Percentiles rank a stretch among this genome's conserved stretches.
phyloP scores from a whole-genome alignment of 2,329 filamentous ascomycete genomes.

The Colletotrichum tabaci region DNA sequence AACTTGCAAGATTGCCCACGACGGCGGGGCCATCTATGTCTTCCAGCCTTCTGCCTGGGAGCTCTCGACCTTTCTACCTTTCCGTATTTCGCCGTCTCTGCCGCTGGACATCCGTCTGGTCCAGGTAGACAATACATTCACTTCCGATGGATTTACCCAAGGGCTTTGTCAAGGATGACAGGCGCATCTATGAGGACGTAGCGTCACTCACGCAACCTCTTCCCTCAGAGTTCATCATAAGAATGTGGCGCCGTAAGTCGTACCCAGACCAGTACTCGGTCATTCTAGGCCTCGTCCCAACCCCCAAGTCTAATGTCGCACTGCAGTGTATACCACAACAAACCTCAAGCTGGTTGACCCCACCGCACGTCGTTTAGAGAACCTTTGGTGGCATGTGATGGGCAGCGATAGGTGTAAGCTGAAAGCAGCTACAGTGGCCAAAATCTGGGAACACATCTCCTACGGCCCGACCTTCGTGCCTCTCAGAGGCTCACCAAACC shows the following conservation, averaged over 20 bases:
- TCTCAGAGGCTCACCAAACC: slow-evolving; percentile 66
- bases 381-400: slow-evolving; percentile 78
- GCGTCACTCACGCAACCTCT: slow-evolving; percentile 40
- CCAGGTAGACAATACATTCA: slow-evolving; percentile 32
- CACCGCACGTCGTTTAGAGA: slow-evolving; percentile 74
- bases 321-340: slow-evolving; percentile 72
- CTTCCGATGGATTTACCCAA: slow-evolving; percentile 44
- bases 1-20: slow-evolving; percentile 37
- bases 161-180: slow-evolving; percentile 43
- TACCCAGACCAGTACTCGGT: background rate
- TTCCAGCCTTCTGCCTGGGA: slow-evolving; percentile 11
- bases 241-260: slow-evolving; percentile 42
- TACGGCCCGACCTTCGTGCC: slow-evolving; percentile 71
- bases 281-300: background rate
- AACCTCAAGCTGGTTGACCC: slow-evolving; percentile 72
- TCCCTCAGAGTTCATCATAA: slow-evolving; percentile 40
- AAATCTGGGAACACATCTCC: slow-evolving; percentile 71
- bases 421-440: slow-evolving; percentile 68
- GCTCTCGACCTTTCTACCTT: slow-evolving; percentile 20
- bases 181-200: slow-evolving; percentile 42
- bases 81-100: slow-evolving; percentile 28
- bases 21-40: slow-evolving; percentile 40
- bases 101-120: slow-evolving; percentile 33
- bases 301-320: slow-evolving; percentile 14
- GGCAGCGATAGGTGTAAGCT: slow-evolving; percentile 70